Percentiles rank a stretch among this genome's conserved stretches.
These are phyloP conservation scores for Fusarium sp. DNA, from an alignment of 2,329 filamentous ascomycete species.

Conservation along the genomic window DNA sequence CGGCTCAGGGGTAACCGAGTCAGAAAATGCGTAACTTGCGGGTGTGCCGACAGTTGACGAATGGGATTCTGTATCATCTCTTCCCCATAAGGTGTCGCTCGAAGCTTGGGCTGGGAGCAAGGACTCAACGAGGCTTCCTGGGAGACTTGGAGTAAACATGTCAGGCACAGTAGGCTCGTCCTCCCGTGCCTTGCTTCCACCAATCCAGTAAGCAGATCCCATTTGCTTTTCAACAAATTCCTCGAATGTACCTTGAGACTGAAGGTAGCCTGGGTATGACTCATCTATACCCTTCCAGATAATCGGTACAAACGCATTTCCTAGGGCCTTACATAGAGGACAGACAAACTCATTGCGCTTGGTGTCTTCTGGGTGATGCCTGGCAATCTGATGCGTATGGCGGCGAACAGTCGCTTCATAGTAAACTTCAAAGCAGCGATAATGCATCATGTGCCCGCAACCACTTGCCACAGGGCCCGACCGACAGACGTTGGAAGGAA, in stretches of 20 bases:
- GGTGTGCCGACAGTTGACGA: slow-evolving; percentile 51
- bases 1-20: slow-evolving; percentile 42
- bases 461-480: slow-evolving; percentile 86
- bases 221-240: slow-evolving; percentile 74
- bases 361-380: slow-evolving; percentile 88
- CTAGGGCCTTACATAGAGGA: slow-evolving; percentile 94
- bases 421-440: slow-evolving; percentile 92
- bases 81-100: slow-evolving; percentile 54
- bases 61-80: slow-evolving; percentile 47
- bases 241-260: slow-evolving; percentile 68
- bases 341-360: slow-evolving; percentile 90
- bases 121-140: slow-evolving; percentile 50
- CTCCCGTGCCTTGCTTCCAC: slow-evolving; percentile 52
- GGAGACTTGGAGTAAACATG: slow-evolving; percentile 49
- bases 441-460: slow-evolving; percentile 99
- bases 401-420: slow-evolving; percentile 83
- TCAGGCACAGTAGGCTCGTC: slow-evolving; percentile 44
- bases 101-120: slow-evolving; percentile 50
- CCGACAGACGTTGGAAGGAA: slow-evolving; percentile 72
- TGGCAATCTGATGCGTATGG: slow-evolving; percentile 90
- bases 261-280: slow-evolving; percentile 78
- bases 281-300: slow-evolving; percentile 95
- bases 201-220: slow-evolving; percentile 53
- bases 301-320: slow-evolving; percentile 93
- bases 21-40: slow-evolving; percentile 55